Conservation (phyloP, 371 early-diverging fungal genomes). For the Rhizopus microsporus region DNA sequence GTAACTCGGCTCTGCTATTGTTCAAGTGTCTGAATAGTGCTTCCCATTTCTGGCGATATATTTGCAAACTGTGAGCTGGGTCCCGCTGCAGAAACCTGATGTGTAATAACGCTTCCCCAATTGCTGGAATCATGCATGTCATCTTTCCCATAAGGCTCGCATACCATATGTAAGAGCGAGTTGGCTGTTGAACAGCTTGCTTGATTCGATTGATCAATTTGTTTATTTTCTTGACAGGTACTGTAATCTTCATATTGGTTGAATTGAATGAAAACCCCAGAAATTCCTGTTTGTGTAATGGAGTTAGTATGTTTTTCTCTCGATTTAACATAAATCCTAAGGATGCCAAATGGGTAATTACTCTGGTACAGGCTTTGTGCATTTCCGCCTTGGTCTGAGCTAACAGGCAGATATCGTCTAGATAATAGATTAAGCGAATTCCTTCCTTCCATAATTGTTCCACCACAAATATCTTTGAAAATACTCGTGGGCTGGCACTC, state of each 20-base stretch:
- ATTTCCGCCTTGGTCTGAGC: not conserved
- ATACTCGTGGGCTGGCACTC: conserved; percentile 6
- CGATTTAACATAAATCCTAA: conserved; percentile 10
- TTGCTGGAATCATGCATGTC: conserved; percentile 6
- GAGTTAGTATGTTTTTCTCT: not conserved
- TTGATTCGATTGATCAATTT: conserved; percentile 5
- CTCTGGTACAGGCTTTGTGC: not conserved
- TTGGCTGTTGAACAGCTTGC: not conserved
- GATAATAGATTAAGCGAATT: conserved; percentile 4
- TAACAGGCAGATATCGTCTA: conserved; percentile 3
- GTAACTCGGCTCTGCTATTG: not conserved
- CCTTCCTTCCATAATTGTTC: not conserved
- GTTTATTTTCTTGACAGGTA: not conserved
- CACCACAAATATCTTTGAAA: not conserved
- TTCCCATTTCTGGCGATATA: not conserved
- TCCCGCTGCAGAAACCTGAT: conserved; percentile 6
- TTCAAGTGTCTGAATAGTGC: not conserved
- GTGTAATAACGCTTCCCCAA: not conserved
- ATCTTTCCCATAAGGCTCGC: conserved; percentile 5
- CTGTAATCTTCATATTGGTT: not conserved
- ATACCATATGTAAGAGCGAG: not conserved
- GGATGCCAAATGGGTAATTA: not conserved
- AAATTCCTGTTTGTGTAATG: conserved; percentile 6
- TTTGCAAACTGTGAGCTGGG: not conserved
- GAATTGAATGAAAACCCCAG: conserved; percentile 2